Percentiles rank a stretch among this genome's conserved stretches.
phyloP scores from a whole-genome alignment of 768 basidiomycete species.

The Mycena belliarum region DNA sequence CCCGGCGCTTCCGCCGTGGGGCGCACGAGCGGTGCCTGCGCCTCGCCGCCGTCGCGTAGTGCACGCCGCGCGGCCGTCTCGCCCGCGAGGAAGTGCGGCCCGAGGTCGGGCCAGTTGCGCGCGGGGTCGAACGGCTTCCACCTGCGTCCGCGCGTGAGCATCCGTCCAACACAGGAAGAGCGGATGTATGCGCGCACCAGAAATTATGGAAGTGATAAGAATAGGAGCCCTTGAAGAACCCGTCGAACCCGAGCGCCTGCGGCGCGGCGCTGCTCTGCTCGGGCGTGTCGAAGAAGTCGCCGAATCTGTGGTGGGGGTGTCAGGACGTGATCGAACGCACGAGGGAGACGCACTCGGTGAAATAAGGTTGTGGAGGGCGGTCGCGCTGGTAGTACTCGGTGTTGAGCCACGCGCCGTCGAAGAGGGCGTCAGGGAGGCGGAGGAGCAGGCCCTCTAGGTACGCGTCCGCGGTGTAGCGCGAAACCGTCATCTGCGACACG shows the following conservation, averaged over 20 bases:
- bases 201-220: conserved; percentile 96
- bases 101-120: conserved; percentile 91
- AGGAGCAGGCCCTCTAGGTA: conserved; percentile 74
- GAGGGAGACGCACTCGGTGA: conserved; percentile 60
- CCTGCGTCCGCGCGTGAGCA: conserved; percentile 44
- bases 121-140: conserved; percentile 91
- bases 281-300: conserved; percentile 81
- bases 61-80: conserved; percentile 64
- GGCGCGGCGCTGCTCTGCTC: conserved; percentile 71
- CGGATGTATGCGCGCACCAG: conserved; percentile 57
- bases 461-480: conserved; percentile 82
- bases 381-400: conserved; percentile 88
- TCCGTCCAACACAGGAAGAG: neutral
- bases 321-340: neutral
- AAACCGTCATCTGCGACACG: conserved; percentile 65
- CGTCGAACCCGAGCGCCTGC: conserved; percentile 81
- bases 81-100: conserved; percentile 70
- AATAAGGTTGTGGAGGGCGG: conserved; percentile 90
- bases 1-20: neutral
- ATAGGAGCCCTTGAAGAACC: conserved; percentile 91
- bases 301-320: conserved; percentile 52
- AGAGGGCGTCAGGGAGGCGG: conserved; percentile 86
- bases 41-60: conserved; percentile 35
- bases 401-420: conserved; percentile 94
- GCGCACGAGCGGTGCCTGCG: conserved; percentile 18